phyloP scores from a whole-genome alignment of 164 flowering plant species.

The Chloranthus sessilifolius region DNA sequence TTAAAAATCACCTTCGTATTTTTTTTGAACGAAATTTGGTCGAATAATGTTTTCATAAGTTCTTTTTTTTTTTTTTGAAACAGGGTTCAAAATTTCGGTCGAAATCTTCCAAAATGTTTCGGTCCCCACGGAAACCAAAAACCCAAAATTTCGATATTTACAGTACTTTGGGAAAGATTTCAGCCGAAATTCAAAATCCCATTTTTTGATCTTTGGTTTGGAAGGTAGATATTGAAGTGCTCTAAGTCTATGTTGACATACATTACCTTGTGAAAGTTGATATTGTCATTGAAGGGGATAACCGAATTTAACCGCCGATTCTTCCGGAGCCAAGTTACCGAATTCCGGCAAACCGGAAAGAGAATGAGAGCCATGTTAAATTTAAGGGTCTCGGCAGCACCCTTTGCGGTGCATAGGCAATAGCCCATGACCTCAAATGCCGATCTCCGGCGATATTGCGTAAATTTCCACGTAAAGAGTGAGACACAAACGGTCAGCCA shows the following conservation, averaged over 20 bases:
- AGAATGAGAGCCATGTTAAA: conserved; percentile 55
- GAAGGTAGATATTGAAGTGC: background rate
- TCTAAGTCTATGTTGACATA: background rate
- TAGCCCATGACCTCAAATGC: conserved; percentile 51
- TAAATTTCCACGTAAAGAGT: conserved; percentile 47
- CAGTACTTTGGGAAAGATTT: background rate
- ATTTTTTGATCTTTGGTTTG: background rate
- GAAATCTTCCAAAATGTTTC: background rate
- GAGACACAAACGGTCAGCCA: conserved; percentile 28
- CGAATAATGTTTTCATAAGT: no score
- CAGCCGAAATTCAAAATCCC: background rate
- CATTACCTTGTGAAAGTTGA: conserved; percentile 53
- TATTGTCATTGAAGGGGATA: conserved; percentile 49
- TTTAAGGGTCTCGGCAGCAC: conserved; percentile 52
- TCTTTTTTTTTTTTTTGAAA: no score
- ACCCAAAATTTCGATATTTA: background rate
- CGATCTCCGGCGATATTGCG: conserved; percentile 32
- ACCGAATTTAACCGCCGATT: conserved; percentile 21
- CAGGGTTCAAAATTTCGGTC: background rate
- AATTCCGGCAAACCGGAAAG: conserved; percentile 46
- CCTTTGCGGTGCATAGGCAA: conserved; percentile 51
- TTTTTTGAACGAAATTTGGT: no score
- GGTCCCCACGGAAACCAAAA: background rate
- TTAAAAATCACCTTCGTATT: no score
- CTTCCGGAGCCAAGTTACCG: conserved; percentile 42